These are phyloP conservation scores for Kondoa malvinella DNA, from an alignment of 768 basidiomycete genomes.

Conservation along the genomic window DNA sequence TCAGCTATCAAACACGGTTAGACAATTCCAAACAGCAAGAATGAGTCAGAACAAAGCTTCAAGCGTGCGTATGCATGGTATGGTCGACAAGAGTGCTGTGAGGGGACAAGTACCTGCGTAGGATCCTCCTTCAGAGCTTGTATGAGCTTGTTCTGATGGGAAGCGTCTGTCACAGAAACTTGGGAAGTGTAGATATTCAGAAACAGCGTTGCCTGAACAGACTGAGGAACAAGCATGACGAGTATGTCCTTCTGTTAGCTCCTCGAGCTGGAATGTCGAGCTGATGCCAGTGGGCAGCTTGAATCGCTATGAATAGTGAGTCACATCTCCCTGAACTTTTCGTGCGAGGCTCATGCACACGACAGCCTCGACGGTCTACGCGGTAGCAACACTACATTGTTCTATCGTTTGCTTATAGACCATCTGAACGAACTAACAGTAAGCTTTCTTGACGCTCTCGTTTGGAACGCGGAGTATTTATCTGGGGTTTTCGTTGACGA, in stretches of 20 bases:
- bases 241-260: not conserved
- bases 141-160: not conserved
- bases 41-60: not conserved
- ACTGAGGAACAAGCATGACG: slow-evolving; percentile 10
- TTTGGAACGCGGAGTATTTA: too few species aligned
- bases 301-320: not conserved
- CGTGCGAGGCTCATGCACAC: slow-evolving; percentile 49
- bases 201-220: slow-evolving; percentile 23
- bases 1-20: too few species aligned
- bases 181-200: slow-evolving; percentile 19
- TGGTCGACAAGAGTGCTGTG: not conserved
- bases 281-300: not conserved
- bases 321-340: slow-evolving; percentile 6
- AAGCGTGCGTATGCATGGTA: not conserved
- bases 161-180: not conserved
- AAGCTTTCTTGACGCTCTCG: slow-evolving; percentile 26
- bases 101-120: not conserved
- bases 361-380: slow-evolving; percentile 65
- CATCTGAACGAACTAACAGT: slow-evolving; percentile 43
- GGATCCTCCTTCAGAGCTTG: not conserved
- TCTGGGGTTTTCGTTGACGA: too few species aligned
- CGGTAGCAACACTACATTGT: slow-evolving; percentile 51
- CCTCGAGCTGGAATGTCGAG: not conserved
- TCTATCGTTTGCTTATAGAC: slow-evolving; percentile 56
- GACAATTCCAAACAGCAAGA: not conserved